phyloP scores from a whole-genome alignment of 768 basidiomycete species.

The Rhodotorula paludigena region DNA sequence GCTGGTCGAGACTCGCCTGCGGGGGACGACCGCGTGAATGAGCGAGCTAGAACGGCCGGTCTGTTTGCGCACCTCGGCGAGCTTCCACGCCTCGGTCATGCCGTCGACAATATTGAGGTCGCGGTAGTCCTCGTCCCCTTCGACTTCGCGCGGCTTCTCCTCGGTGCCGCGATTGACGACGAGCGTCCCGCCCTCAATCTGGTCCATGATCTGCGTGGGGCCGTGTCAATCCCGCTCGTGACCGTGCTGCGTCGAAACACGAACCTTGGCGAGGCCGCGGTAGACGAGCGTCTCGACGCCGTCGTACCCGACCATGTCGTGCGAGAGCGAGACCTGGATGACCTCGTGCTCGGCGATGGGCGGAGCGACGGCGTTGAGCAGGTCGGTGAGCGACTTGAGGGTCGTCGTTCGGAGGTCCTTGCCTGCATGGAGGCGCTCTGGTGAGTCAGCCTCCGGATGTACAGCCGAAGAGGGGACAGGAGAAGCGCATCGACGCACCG shows the following conservation, averaged over 20 bases:
- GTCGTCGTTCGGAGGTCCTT: slow-evolving; percentile 85
- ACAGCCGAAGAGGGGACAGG: neutral
- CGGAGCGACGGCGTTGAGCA: slow-evolving; percentile 93
- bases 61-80: slow-evolving; percentile 61
- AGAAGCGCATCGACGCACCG: slow-evolving; percentile 53
- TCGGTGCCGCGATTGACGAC: slow-evolving; percentile 80
- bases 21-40: neutral
- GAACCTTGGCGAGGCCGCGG: slow-evolving; percentile 70
- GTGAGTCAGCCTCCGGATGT: neutral
- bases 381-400: slow-evolving; percentile 79
- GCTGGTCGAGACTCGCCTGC: slow-evolving; percentile 71
- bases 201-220: slow-evolving; percentile 73
- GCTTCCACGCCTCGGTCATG: slow-evolving; percentile 74
- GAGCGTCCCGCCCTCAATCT: slow-evolving; percentile 87
- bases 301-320: slow-evolving; percentile 95
- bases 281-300: slow-evolving; percentile 93
- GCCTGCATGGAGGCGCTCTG: slow-evolving; percentile 53
- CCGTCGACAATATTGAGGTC: slow-evolving; percentile 79
- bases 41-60: neutral
- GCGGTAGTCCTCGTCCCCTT: slow-evolving; percentile 51
- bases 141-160: slow-evolving; percentile 57
- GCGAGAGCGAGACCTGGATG: slow-evolving; percentile 88
- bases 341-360: slow-evolving; percentile 98
- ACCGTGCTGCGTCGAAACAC: neutral
- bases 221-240: neutral